Evolutionary conservation across 1,139 yeast species (phyloP).

Genomic region (Hemisphaericaspora lyxosophila): DNA sequence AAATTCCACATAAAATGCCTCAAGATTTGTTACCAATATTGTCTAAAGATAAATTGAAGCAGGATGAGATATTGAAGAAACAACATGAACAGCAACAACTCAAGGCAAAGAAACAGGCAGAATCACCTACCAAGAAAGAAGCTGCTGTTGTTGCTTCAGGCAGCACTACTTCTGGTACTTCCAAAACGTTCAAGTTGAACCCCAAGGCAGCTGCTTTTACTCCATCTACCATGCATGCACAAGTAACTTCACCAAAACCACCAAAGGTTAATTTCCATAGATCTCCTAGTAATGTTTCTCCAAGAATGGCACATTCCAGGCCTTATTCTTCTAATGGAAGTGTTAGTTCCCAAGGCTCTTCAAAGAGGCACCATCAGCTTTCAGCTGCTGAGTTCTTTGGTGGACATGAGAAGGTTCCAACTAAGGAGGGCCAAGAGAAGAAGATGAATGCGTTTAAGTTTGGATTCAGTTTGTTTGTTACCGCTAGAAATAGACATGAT

Average conservation of each 20-base stretch:
- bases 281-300: conserved; percentile 35
- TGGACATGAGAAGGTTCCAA: conserved; percentile 46
- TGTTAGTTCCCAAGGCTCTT: conserved; percentile 17
- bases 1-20: conserved; percentile 74
- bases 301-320: conserved; percentile 32
- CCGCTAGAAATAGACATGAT: conserved; percentile 36
- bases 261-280: conserved; percentile 25
- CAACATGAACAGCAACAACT: conserved; percentile 22
- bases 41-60: conserved; percentile 65
- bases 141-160: background rate
- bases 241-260: conserved; percentile 30
- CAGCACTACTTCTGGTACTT: conserved; percentile 22
- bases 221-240: conserved; percentile 42
- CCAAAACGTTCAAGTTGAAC: conserved; percentile 65
- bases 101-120: conserved; percentile 17
- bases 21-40: conserved; percentile 73
- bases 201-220: conserved; percentile 73
- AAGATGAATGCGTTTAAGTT: conserved; percentile 37
- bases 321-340: conserved; percentile 28
- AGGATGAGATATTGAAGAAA: conserved; percentile 55
- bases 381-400: conserved; percentile 53
- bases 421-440: conserved; percentile 38
- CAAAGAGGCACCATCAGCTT: conserved; percentile 42
- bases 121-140: conserved; percentile 1
- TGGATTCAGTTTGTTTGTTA: conserved; percentile 59